Conservation (phyloP, 129 eudicot genomes). For the Artemisia annua region DNA sequence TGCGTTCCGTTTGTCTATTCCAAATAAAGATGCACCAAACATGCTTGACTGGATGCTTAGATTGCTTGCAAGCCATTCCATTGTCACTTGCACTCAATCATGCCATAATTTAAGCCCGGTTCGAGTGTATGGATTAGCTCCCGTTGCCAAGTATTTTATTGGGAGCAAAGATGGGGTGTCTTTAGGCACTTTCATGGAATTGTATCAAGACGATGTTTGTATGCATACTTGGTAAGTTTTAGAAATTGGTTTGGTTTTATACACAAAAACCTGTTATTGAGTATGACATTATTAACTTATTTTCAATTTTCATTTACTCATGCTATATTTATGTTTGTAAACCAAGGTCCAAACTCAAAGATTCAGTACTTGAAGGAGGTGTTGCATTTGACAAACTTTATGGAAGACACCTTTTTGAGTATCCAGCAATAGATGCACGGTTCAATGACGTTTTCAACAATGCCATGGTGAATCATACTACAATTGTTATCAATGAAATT, state of each 20-base stretch:
- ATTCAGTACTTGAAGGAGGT: constrained; percentile 8
- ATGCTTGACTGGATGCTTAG: constrained; percentile 37
- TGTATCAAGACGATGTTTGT: too few relatives aligned
- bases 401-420: constrained; percentile 15
- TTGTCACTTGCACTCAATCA: not conserved
- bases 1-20: constrained; percentile 23
- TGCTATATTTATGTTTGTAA: not conserved
- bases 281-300: too few relatives aligned
- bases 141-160: too few relatives aligned
- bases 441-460: constrained; percentile 34
- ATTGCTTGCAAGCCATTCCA: too few relatives aligned
- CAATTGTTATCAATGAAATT: constrained; percentile 28
- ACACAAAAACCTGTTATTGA: too few relatives aligned
- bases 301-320: not conserved
- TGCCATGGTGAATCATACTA: constrained; percentile 30
- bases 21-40: constrained; percentile 24
- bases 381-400: constrained; percentile 15
- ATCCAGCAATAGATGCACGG: constrained; percentile 13
- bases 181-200: too few relatives aligned
- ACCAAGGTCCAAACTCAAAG: not conserved
- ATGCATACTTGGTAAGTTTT: too few relatives aligned
- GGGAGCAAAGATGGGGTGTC: too few relatives aligned
- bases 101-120: too few relatives aligned
- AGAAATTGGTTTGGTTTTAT: too few relatives aligned
- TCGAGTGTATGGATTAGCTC: too few relatives aligned